Conservation (phyloP, 148 eudicot genomes). For the Agrostemma githago region DNA sequence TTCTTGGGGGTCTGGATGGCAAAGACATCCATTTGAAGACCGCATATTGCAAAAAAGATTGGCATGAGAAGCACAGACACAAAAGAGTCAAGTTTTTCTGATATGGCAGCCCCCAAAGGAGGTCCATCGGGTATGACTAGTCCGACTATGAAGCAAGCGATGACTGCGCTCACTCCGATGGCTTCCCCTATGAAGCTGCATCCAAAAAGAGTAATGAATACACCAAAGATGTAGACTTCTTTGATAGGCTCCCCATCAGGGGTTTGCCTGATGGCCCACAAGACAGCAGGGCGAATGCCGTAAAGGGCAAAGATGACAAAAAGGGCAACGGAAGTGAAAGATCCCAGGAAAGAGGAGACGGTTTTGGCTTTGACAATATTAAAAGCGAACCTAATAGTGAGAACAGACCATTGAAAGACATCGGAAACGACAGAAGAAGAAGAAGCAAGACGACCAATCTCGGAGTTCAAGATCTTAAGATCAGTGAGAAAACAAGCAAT, state of each 20-base stretch:
- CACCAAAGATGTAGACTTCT: slow-evolving; percentile 32
- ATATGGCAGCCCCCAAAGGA: slow-evolving; percentile 41
- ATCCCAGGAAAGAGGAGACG: slow-evolving; percentile 18
- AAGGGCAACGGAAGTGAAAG: slow-evolving; percentile 27
- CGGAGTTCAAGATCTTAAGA: slow-evolving; percentile 44
- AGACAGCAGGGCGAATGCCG: slow-evolving; percentile 40
- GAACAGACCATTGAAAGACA: slow-evolving; percentile 33
- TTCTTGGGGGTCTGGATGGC: slow-evolving; percentile 30
- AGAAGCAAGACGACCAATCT: slow-evolving; percentile 42
- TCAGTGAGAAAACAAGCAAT: slow-evolving; percentile 42
- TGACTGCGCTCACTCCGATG: slow-evolving; percentile 32
- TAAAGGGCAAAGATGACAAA: slow-evolving; percentile 26
- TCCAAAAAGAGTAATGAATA: slow-evolving; percentile 28
- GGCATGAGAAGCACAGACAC: slow-evolving; percentile 42
- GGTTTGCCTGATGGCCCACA: slow-evolving; percentile 39
- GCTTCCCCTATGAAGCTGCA: slow-evolving; percentile 37
- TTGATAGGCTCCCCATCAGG: slow-evolving; percentile 40
- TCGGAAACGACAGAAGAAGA: slow-evolving; percentile 44
- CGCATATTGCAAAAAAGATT: slow-evolving; percentile 35
- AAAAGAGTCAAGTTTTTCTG: slow-evolving; percentile 37
- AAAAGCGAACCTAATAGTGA: slow-evolving; percentile 17
- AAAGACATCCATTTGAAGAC: slow-evolving; percentile 32
- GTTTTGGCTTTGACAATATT: slow-evolving; percentile 26
- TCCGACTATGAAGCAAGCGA: slow-evolving; percentile 34
- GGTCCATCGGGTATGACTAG: slow-evolving; percentile 50